Evolutionary conservation across 768 basidiomycete genomes (phyloP).

Genomic region (Kondoa malvinella): DNA sequence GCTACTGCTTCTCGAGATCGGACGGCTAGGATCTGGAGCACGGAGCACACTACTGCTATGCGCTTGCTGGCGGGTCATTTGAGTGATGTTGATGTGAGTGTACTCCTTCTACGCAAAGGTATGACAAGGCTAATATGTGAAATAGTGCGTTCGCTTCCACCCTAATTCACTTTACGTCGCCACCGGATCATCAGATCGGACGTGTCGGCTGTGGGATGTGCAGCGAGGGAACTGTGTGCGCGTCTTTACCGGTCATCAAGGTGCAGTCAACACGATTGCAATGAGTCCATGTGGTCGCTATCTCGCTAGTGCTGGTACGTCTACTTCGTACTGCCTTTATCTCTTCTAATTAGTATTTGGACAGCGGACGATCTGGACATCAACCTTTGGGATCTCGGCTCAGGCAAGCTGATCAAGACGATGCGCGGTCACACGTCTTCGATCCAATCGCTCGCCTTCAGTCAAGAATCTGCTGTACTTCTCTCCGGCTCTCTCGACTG

Average conservation of each 20-base stretch:
- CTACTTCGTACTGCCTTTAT: background rate
- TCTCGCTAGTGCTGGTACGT: constrained; percentile 68
- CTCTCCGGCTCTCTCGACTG: constrained; percentile 85
- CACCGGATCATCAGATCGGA: constrained; percentile 91
- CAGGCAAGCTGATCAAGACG: constrained; percentile 86
- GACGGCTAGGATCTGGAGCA: constrained; percentile 90
- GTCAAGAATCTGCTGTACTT: constrained; percentile 72
- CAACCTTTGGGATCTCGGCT: constrained; percentile 89
- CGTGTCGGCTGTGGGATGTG: constrained; percentile 94
- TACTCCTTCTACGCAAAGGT: constrained; percentile 1
- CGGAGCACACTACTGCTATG: constrained; percentile 68
- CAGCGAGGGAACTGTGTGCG: constrained; percentile 83
- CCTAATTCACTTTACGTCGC: constrained; percentile 94
- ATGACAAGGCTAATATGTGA: background rate
- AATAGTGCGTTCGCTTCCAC: constrained; percentile 82
- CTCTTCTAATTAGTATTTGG: background rate
- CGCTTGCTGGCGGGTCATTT: constrained; percentile 89
- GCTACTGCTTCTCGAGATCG: constrained; percentile 85
- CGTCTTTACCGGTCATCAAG: constrained; percentile 90
- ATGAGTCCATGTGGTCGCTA: constrained; percentile 87
- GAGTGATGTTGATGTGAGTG: constrained; percentile 85
- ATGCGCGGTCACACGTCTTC: constrained; percentile 86
- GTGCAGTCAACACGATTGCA: constrained; percentile 63
- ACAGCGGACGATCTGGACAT: constrained; percentile 78
- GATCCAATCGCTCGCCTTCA: constrained; percentile 78